Percentiles rank a stretch among this genome's conserved stretches.
phyloP scores from a whole-genome alignment of 352 stramenopile genomes.

The Globisporangium nagaii region DNA sequence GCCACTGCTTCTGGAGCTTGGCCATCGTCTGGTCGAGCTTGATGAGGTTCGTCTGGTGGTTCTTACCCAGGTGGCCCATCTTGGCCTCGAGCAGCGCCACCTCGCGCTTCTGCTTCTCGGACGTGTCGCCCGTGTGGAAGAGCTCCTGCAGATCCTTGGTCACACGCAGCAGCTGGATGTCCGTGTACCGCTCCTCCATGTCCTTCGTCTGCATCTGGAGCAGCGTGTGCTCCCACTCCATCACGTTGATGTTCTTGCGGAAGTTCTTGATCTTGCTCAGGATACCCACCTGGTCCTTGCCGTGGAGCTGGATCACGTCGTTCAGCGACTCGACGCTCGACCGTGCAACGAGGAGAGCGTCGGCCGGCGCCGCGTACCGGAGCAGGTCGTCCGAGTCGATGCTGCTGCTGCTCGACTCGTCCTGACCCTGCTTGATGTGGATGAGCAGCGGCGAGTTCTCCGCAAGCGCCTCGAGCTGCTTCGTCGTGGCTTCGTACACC shows the following conservation, averaged over 20 bases:
- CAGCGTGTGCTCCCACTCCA: slow-evolving; percentile 90
- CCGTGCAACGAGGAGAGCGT: slow-evolving; percentile 74
- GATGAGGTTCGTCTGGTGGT: slow-evolving; percentile 52
- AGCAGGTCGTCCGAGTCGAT: slow-evolving; percentile 50
- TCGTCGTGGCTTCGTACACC: slow-evolving; percentile 6
- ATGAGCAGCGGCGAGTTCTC: slow-evolving; percentile 82
- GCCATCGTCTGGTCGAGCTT: slow-evolving; percentile 52
- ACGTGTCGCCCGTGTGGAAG: slow-evolving; percentile 80
- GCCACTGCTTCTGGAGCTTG: slow-evolving; percentile 55
- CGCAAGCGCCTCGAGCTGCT: slow-evolving; percentile 25
- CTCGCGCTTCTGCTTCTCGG: slow-evolving; percentile 74
- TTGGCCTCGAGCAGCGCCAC: slow-evolving; percentile 70
- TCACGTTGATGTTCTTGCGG: slow-evolving; percentile 91
- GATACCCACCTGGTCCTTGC: slow-evolving; percentile 82
- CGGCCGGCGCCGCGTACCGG: not conserved
- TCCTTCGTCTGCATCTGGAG: slow-evolving; percentile 77
- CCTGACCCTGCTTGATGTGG: slow-evolving; percentile 88
- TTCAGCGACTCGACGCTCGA: slow-evolving; percentile 84
- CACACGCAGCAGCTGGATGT: slow-evolving; percentile 90
- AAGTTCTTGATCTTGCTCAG: slow-evolving; percentile 91
- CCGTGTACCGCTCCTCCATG: slow-evolving; percentile 90
- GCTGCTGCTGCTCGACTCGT: slow-evolving; percentile 65
- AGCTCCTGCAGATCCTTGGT: slow-evolving; percentile 91
- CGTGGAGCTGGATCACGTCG: slow-evolving; percentile 79
- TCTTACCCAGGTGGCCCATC: slow-evolving; percentile 49